Evolutionary conservation across 2,329 filamentous ascomycete species (phyloP), one percentile per base, ranked within the genome.

Genomic region (Paecilomyces fulvus): DNA sequence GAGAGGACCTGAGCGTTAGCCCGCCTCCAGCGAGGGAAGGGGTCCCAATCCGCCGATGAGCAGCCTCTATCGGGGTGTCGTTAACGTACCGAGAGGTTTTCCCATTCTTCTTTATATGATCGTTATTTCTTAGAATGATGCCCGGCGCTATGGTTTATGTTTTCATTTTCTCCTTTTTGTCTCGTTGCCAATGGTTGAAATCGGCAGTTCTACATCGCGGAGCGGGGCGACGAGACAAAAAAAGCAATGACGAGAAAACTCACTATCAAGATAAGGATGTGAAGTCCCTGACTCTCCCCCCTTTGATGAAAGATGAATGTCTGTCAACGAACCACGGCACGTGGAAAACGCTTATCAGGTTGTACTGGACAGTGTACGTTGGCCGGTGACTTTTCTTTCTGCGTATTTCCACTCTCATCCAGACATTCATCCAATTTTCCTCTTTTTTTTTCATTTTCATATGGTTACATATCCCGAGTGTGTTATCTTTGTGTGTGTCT

Each of bases 21-120:
- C 77, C 77, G 37, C 76, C 77, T 30, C 65, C 72, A 23, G 65
- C 65, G 53, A 71, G 73, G 57, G 79, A 82, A 63, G 80, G 79
- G 48, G 85, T 88, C 58, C 84, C 86, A 20, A 87, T 88, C 65
- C 80, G 84, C 63, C 80, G 82, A 79, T 87, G 76, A 69, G 63
- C 51, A 21, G 28, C 17, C 33, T 17, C 17, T 50, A 55, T 58
- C 55, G 52, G 31, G 49, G 23, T 51, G 51, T 54, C 49, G 49
- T 28, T 49, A 28, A 46, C 37, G 37, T 17, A 43, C 37, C 14
- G 14, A 43, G 14, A 17, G 20, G 14, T 52, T 51, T 59, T 54
- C 33, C 52, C 54, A 55, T 52, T 56, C 33, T 58, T 55, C 20
- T 51, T 61, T 37, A 46, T 59, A 50, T 61, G 60, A 12, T 56